A percentile compares a stretch with the other conserved stretches of the same genome.
phyloP scores from a whole-genome alignment of 2,329 filamentous ascomycete genomes.

The Geosmithia flava region DNA sequence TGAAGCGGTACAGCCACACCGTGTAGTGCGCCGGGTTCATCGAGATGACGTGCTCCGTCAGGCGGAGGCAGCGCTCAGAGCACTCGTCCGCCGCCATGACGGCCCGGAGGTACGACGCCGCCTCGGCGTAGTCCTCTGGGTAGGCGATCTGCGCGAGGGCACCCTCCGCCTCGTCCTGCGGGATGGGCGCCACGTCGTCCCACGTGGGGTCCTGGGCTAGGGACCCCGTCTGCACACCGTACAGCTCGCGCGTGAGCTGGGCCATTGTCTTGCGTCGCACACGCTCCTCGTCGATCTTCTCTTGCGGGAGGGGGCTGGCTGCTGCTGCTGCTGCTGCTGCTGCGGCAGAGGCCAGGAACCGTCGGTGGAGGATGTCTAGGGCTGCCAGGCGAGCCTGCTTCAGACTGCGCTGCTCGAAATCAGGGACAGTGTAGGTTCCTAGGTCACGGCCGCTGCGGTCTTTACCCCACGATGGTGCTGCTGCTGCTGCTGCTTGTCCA shows the following conservation, averaged over 20 bases:
- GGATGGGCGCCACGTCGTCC: constrained; percentile 75
- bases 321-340: not conserved
- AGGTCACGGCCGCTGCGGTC: constrained; percentile 37
- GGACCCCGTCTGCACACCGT: constrained; percentile 33
- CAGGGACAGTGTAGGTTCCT: constrained; percentile 31
- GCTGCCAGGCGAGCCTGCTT: constrained; percentile 29
- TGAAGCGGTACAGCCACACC: constrained; percentile 91
- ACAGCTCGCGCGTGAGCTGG: constrained; percentile 34
- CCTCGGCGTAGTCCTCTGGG: constrained; percentile 74
- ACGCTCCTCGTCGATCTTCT: constrained; percentile 27
- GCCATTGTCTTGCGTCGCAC: constrained; percentile 38
- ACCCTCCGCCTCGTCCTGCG: constrained; percentile 69
- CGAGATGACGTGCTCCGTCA: constrained; percentile 81
- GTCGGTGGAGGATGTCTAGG: constrained; percentile 29
- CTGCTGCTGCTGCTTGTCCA: too few species aligned
- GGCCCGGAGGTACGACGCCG: constrained; percentile 84
- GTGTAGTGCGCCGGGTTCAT: constrained; percentile 98
- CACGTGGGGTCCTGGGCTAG: constrained; percentile 57
- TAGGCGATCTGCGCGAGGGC: constrained; percentile 92
- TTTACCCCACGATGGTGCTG: constrained; percentile 37
- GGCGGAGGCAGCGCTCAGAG: constrained; percentile 61
- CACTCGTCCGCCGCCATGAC: constrained; percentile 84
- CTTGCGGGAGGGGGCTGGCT: too few species aligned
- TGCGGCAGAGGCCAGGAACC: constrained; percentile 20
- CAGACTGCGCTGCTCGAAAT: constrained; percentile 28